Evolutionary conservation across 306 rosid genomes (phyloP).

Genomic region (Amphicarpaea edgeworthii): DNA sequence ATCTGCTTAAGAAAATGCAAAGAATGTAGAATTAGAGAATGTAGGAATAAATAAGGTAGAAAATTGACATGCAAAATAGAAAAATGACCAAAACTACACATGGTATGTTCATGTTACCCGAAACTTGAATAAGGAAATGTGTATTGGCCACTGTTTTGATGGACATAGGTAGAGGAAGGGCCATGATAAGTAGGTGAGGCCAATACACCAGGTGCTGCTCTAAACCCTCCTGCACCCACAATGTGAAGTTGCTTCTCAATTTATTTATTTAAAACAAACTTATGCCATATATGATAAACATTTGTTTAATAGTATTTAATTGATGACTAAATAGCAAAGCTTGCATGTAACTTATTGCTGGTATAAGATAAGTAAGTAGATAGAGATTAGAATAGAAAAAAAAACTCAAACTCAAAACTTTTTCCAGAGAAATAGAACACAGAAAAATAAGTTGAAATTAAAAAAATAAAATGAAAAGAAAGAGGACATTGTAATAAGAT

Average conservation of each 20-base stretch:
- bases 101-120: slow-evolving; percentile 57
- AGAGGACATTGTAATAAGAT: neutral
- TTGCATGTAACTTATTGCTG: neutral
- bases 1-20: slow-evolving; percentile 49
- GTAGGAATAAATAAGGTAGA: neutral
- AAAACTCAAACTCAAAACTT: neutral
- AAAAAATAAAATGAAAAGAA: neutral
- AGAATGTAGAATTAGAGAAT: too few relatives aligned
- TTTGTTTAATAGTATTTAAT: slow-evolving; percentile 29
- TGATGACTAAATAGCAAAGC: neutral
- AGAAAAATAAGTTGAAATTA: neutral
- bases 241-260: neutral
- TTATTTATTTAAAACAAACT: neutral
- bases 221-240: slow-evolving; percentile 59
- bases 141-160: slow-evolving; percentile 66
- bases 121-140: slow-evolving; percentile 70
- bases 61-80: neutral
- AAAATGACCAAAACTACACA: neutral
- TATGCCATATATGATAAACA: neutral
- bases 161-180: slow-evolving; percentile 61
- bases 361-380: neutral
- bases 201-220: slow-evolving; percentile 61
- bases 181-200: slow-evolving; percentile 66
- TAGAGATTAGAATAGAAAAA: neutral
- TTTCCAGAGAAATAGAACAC: neutral